A percentile compares a stretch with the other conserved stretches of the same genome.
phyloP scores from a whole-genome alignment of 2,329 filamentous ascomycete species.

The Aspergillus thermomutatus region DNA sequence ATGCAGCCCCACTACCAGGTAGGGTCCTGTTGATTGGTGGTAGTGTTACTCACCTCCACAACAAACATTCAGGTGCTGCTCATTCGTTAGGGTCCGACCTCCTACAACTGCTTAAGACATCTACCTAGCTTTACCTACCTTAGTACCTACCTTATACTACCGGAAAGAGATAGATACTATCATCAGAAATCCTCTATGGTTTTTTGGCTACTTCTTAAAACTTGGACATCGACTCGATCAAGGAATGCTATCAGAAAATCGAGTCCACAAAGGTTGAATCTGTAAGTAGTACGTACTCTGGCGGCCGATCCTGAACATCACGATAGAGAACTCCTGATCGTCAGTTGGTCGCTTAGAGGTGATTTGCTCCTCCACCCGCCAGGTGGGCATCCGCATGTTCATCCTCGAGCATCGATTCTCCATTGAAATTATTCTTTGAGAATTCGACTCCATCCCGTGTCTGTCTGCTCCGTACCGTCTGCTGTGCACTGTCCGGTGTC shows the following conservation, averaged over 20 bases:
- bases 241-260: background rate
- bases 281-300: constrained; percentile 5
- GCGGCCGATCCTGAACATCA: constrained; percentile 8
- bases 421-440: background rate
- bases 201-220: background rate
- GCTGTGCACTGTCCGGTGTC: background rate
- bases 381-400: background rate
- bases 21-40: no score
- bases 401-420: background rate
- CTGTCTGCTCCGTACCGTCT: background rate
- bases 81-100: background rate
- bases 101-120: no score
- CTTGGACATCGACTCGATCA: background rate
- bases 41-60: background rate
- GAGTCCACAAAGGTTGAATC: background rate
- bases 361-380: background rate
- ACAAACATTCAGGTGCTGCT: background rate
- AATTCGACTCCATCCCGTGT: background rate
- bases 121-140: background rate
- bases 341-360: background rate
- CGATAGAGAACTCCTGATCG: constrained; percentile 14
- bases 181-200: no score
- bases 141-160: no score
- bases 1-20: constrained; percentile 11
- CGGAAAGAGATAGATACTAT: no score